A percentile compares a stretch with the other conserved stretches of the same genome.
phyloP scores from a whole-genome alignment of 805 yeast genomes.

The Yarrowia divulgata region DNA sequence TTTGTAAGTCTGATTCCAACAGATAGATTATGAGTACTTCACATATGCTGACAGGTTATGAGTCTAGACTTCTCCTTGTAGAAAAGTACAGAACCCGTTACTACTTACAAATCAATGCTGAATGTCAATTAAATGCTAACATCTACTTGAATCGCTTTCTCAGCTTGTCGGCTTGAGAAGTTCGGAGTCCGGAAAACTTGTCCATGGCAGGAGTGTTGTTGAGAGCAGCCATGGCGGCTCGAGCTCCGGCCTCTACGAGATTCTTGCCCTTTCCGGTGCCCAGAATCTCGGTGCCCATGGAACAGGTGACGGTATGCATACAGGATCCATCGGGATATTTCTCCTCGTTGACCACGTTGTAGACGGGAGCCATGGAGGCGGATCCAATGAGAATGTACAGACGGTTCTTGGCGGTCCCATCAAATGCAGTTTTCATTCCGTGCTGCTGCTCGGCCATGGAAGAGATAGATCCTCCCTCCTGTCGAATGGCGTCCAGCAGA shows the following conservation, averaged over 20 bases:
- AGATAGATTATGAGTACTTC: no score
- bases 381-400: slow-evolving; percentile 77
- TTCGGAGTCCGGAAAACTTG: slow-evolving; percentile 64
- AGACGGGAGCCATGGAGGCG: slow-evolving; percentile 68
- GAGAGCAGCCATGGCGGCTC: slow-evolving; percentile 86
- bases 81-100: no score
- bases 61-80: no score
- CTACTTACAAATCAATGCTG: no score
- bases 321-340: slow-evolving; percentile 46
- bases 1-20: no score
- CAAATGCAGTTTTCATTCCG: slow-evolving; percentile 52
- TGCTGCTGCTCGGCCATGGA: slow-evolving; percentile 39
- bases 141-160: slow-evolving; percentile 25
- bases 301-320: slow-evolving; percentile 67
- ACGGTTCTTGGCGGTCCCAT: slow-evolving; percentile 74
- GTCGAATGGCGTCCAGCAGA: slow-evolving; percentile 33
- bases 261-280: slow-evolving; percentile 78
- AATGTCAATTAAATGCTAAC: not conserved
- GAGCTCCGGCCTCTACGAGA: slow-evolving; percentile 76
- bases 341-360: slow-evolving; percentile 55
- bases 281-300: slow-evolving; percentile 66
- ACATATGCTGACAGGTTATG: no score
- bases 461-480: slow-evolving; percentile 39
- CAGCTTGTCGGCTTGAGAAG: slow-evolving; percentile 13
- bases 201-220: slow-evolving; percentile 64